Base-by-base conservation (phyloP, 805 yeast genomes). In the Maudiozyma bulderi region DNA sequence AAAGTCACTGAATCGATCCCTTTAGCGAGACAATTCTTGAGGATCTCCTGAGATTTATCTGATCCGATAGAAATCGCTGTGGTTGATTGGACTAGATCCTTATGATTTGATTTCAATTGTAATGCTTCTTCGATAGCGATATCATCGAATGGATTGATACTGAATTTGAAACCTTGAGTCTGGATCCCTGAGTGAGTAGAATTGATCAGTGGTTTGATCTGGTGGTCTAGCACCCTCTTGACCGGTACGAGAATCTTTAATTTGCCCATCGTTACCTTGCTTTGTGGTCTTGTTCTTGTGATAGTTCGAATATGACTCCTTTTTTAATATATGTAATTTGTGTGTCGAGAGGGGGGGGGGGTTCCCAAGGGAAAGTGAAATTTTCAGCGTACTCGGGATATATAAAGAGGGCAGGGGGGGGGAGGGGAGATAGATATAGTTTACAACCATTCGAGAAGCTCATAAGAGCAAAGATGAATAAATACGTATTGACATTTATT, bases 81-180 rank as follows among this genome's bases (percentile, higher is more conserved):
- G 84, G 69, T 31, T 51, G 38, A 38, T 73, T 72, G 56, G 84
- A 88, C 60, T 77, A 81, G 38, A 35, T 35, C 38, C 38, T 35
- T n/a, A n/a, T 34, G 37, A 3, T 10, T n/a, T 11, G 37, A 10
- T n/a, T 34, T 34, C 58, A 93, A 76, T 57, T 83, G 78, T 40
- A 90, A 72, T 0, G 98, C 95, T 67, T 93, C 99, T 69, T 93
- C 99, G 47, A 93, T 80, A 8, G 99, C 99, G 64, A 93, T 93
- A 69, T 93, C 99, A 70, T 95, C 93, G 69, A 93, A 93, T 49
- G 99, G 99, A 66, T 93, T 93, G 67, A 91, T 87, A 62, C 88
- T 79, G 73, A 84, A 89, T 71, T 91, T 91, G 57, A 87, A 86
- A 50, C 96, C 97, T 54, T 84, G 79, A 48, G 91, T 80, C 57